Percentiles rank a stretch among this genome's conserved stretches.
Evolutionary conservation across 371 early-diverging fungal genomes (phyloP).

Genomic region (Mucor racemosus): DNA sequence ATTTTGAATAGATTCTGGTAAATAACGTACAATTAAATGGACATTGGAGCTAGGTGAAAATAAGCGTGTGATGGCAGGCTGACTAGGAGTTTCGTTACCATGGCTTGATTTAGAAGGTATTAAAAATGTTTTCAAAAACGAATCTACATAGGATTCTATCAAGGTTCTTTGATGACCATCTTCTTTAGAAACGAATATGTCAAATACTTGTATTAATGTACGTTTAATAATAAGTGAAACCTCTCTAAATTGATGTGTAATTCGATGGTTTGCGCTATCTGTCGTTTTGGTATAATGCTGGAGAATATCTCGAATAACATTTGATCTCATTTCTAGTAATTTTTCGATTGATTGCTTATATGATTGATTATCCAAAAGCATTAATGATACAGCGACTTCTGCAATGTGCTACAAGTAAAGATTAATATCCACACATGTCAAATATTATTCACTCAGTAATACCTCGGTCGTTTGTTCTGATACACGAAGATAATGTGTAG

Average conservation of each 20-base stretch:
- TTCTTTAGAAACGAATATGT: constrained; percentile 39
- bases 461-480: constrained; percentile 59
- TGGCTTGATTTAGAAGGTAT: constrained; percentile 28
- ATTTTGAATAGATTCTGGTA: constrained; percentile 58
- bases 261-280: constrained; percentile 23
- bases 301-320: constrained; percentile 43
- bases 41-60: constrained; percentile 65
- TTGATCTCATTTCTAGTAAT: constrained; percentile 46
- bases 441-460: background rate
- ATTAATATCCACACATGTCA: background rate
- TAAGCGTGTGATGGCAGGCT: constrained; percentile 52
- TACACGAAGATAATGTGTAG: constrained; percentile 53
- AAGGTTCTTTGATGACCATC: constrained; percentile 9
- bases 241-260: constrained; percentile 42
- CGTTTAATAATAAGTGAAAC: constrained; percentile 44
- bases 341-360: constrained; percentile 44
- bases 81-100: constrained; percentile 25
- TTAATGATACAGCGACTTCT: constrained; percentile 64
- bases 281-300: constrained; percentile 10
- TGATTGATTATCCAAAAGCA: constrained; percentile 62
- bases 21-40: constrained; percentile 60
- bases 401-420: constrained; percentile 50
- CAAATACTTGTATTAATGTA: constrained; percentile 46
- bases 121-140: constrained; percentile 38
- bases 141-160: constrained; percentile 29